Conservation (phyloP, 805 yeast genomes). For the Yarrowia keelungensis region DNA sequence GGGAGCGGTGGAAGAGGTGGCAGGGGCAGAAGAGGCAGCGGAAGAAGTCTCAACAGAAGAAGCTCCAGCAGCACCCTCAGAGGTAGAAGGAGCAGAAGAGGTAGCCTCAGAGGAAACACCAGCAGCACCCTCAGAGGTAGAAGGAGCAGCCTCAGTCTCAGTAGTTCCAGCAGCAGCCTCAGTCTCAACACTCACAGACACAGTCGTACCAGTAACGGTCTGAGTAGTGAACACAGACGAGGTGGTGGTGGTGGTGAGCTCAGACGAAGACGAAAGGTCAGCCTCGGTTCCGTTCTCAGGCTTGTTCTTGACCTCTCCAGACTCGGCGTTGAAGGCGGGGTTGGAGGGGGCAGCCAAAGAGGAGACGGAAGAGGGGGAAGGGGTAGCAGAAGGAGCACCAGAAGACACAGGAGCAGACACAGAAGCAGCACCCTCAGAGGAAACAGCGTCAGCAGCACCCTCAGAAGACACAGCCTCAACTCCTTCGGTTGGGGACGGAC, state of each 20-base stretch:
- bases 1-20: constrained; percentile 15
- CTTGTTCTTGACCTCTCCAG: constrained; percentile 26
- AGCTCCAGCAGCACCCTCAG: constrained; percentile 7
- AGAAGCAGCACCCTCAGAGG: too few relatives aligned
- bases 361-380: too few relatives aligned
- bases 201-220: constrained; percentile 4
- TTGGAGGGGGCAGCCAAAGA: neutral
- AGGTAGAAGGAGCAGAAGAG: neutral
- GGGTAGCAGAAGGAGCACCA: too few relatives aligned
- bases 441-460: too few relatives aligned
- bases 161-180: neutral
- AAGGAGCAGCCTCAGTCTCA: neutral
- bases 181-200: neutral
- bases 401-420: too few relatives aligned
- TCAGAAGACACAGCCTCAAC: neutral
- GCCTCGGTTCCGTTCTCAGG: neutral
- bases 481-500: constrained; percentile 1
- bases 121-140: neutral
- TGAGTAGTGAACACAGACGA: constrained; percentile 3
- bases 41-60: neutral
- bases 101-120: constrained; percentile 3
- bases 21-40: neutral
- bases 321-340: constrained; percentile 7
- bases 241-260: constrained; percentile 20
- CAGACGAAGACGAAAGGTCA: neutral